These are phyloP conservation scores for Trichosporon sp. DNA, from an alignment of 1,284 basidiomycete species.

Conservation along the genomic window DNA sequence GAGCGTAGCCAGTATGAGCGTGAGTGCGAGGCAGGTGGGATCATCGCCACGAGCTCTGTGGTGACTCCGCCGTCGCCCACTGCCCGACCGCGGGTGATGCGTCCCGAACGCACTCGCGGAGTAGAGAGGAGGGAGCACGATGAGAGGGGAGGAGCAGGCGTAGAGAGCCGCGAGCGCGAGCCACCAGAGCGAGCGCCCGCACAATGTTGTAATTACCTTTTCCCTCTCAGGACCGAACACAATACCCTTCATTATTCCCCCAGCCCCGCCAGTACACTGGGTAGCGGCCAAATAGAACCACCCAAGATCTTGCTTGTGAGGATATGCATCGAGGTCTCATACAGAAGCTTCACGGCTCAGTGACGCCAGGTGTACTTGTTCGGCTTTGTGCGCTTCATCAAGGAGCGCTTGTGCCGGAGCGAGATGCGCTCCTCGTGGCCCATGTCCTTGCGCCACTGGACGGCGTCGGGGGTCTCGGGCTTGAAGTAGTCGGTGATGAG, in stretches of 20 bases:
- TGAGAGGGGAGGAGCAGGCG: too few relatives aligned
- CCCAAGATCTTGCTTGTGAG: neutral
- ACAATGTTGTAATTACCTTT: conserved; percentile 1
- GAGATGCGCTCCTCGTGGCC: neutral
- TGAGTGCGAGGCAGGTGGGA: neutral
- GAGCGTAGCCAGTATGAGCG: neutral
- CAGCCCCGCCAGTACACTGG: neutral
- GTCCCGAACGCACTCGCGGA: neutral
- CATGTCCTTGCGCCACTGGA: conserved; percentile 2
- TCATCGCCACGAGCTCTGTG: too few relatives aligned
- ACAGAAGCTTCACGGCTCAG: neutral
- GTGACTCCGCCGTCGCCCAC: neutral
- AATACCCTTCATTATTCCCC: neutral
- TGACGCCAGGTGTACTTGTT: conserved; percentile 5
- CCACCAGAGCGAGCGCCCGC: neutral
- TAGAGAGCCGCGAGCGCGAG: neutral
- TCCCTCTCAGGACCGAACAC: conserved; percentile 4
- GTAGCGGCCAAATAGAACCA: neutral
- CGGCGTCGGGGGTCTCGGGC: neutral
- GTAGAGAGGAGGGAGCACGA: neutral
- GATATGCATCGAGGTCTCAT: conserved; percentile 2
- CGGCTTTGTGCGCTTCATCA: conserved; percentile 2
- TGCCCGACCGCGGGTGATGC: neutral
- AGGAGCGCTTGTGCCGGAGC: neutral
- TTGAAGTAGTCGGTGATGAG: conserved; percentile 8